A percentile compares a stretch with the other conserved stretches of the same genome.
Conservation (phyloP, 202 grass and related monocot species). For the Musa balbisiana region DNA sequence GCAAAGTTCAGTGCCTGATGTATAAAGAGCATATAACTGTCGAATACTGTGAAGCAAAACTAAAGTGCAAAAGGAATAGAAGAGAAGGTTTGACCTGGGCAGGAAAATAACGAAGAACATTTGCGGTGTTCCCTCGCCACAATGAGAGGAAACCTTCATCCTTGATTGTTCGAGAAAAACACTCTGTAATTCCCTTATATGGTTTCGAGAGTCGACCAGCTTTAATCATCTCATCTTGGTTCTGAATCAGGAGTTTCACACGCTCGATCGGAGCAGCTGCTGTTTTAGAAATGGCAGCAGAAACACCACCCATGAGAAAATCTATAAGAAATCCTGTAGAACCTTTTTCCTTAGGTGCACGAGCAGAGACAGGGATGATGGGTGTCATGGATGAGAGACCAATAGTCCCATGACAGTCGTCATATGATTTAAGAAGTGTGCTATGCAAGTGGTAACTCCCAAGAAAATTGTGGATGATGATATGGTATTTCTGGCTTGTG, state of each 20-base stretch:
- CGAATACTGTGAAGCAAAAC: too few species aligned
- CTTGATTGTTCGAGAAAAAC: slow-evolving; percentile 9
- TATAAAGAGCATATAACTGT: too few species aligned
- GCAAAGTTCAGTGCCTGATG: slow-evolving; percentile 14
- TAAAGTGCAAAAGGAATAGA: too few species aligned
- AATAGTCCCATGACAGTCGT: too few species aligned
- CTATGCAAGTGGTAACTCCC: too few species aligned
- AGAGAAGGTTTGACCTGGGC: not conserved
- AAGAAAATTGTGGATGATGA: too few species aligned
- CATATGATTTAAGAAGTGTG: too few species aligned
- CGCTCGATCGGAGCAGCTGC: not conserved
- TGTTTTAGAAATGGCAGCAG: slow-evolving; percentile 17
- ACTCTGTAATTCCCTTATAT: slow-evolving; percentile 14
- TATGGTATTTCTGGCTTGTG: too few species aligned
- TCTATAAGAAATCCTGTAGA: not conserved
- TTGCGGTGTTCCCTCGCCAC: slow-evolving; percentile 18
- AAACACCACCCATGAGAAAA: slow-evolving; percentile 19
- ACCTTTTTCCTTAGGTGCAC: slow-evolving; percentile 7
- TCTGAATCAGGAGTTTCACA: slow-evolving; percentile 9
- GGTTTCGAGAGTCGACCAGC: slow-evolving; percentile 11
- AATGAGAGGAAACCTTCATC: not conserved
- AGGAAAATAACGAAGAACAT: slow-evolving; percentile 19
- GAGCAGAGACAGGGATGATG: not conserved
- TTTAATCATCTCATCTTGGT: slow-evolving; percentile 19
- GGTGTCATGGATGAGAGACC: not conserved